Evolutionary conservation across 345 rosid genomes (phyloP), one percentile per base, ranked within the genome.

Genomic region (Brassica nigra): DNA sequence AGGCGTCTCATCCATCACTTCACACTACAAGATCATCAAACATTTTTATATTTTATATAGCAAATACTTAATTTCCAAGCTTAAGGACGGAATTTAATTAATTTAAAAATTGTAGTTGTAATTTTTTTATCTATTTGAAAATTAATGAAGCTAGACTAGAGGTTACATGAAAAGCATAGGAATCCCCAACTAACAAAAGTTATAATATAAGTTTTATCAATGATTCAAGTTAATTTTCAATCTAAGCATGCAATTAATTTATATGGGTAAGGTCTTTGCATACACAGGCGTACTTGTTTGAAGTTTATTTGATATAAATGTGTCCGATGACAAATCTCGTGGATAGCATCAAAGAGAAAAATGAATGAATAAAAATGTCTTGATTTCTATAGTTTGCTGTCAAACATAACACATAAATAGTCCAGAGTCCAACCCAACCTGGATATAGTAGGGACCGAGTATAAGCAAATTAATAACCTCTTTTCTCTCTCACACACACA

Each of bases 401-500:
- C 54, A 71, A 70, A 71, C 68, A 70, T 63, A 70, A 54, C 9
- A 70, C 80, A 80, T 23, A 23, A 23, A 65, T 68, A 76, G 80
- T 80, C 33, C 76, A 80, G 33, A 70, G 44, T 70, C 80, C 83
- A 76, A 76, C 68, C 83, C 80, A 80, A 80, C 83, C 80, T 76
- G 76, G 83, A 76, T 80, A 80, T 80, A 76, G 80, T 71, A 80
- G 80, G 76, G 62, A 70, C 83, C 80, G 76, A 75, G 73, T 30
- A 76, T 76, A 29, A 27, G 66, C 54, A 63, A 28, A 28, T 37
- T 58, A 29, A 62, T 73, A 55, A 1, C 66, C 59, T 71, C 67
- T 65, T 78, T 55, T 78, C 66, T 71, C 44, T 3, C 61, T 0
- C 29, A 0, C 62, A 20, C 33, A 55, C 62, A 20, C 33, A 55